Evolutionary conservation across 2,329 filamentous ascomycete species (phyloP), one percentile per base, ranked within the genome.

Genomic region (Blumeriella jaapii): DNA sequence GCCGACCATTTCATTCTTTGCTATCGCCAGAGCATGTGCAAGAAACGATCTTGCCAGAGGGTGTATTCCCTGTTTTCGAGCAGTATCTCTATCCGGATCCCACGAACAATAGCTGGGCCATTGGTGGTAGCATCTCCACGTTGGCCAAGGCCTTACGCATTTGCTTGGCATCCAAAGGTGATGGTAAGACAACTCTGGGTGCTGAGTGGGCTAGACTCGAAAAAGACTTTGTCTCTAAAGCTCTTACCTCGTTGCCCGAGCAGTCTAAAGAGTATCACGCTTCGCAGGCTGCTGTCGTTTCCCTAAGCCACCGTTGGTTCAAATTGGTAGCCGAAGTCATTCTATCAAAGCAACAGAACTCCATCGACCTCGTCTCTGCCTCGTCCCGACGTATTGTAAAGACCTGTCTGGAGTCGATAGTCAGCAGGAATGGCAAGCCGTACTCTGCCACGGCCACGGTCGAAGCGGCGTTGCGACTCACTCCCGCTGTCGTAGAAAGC

Each of bases 221-320:
- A 0, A 61, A 70, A 1, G 56, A 65, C 0, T 60, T 94, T n/a
- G 63, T 78, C 16, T 64, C 74, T 19, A 68, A 71, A 23, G 75
- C 94, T 38, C 77, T 76, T 35, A 71, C 73, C 5, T 93, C 85
- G 0, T 68, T 83, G 4, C 85, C 87, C 1, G 85, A 89, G 52
- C 76, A 89, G 37, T 86, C 85, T 0, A 79, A 79, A 42, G 81
- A 85, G 12, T 82, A 82, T 47, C 67, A 71, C 16, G 66, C 67
- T 26, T 93, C 84, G 0, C 85, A 94, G 54, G 67, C 73, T 32
- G 63, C 65, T 10, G 25, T 93, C 16, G 71, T 73, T 7, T 65
- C 75, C 5, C 71, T 81, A 48, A 77, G 78, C 0, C 63, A 67
- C 29, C 75, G 82, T 1, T 84, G 84, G 61, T 78, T 82, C 41